These are phyloP conservation scores for Chamaenerion angustifolium DNA, from an alignment of 345 rosid genomes.

Conservation along the genomic window DNA sequence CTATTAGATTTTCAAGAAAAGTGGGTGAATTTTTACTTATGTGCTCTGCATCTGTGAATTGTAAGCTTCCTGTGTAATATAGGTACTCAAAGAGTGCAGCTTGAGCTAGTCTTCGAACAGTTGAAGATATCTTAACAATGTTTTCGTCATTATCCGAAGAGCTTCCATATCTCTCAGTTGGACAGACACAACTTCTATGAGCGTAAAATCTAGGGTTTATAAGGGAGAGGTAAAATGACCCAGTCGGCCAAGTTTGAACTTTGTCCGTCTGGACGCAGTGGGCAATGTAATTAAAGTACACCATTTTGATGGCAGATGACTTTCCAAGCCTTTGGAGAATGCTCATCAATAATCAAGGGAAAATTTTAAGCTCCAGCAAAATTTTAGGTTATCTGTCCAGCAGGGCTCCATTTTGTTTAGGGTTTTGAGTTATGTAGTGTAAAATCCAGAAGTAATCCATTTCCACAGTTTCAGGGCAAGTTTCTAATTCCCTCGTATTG, in stretches of 20 bases:
- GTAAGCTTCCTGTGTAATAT: slow-evolving; percentile 43
- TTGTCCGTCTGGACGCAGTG: slow-evolving; percentile 11
- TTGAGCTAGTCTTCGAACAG: slow-evolving; percentile 32
- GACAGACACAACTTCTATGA: no score
- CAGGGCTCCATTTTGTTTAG: not conserved
- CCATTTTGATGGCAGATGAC: slow-evolving; percentile 28
- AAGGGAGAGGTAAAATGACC: slow-evolving; percentile 10
- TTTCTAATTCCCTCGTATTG: no score
- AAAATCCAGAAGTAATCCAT: not conserved
- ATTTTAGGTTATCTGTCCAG: not conserved
- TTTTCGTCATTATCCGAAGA: slow-evolving; percentile 7
- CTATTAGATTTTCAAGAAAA: slow-evolving; percentile 26
- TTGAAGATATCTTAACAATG: slow-evolving; percentile 13
- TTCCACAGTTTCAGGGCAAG: no score
- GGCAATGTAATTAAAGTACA: slow-evolving; percentile 15
- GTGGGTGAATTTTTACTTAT: slow-evolving; percentile 53
- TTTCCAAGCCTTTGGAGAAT: slow-evolving; percentile 20
- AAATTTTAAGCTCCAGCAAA: not conserved
- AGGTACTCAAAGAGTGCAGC: slow-evolving; percentile 61
- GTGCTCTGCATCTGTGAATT: slow-evolving; percentile 49
- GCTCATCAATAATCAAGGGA: slow-evolving; percentile 16
- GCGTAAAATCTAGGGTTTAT: slow-evolving; percentile 31
- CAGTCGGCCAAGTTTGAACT: slow-evolving; percentile 11
- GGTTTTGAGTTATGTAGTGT: not conserved
- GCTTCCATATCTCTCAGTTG: slow-evolving; percentile 11